phyloP scores from a whole-genome alignment of 1,284 basidiomycete genomes.

The Marasmius oreades region DNA sequence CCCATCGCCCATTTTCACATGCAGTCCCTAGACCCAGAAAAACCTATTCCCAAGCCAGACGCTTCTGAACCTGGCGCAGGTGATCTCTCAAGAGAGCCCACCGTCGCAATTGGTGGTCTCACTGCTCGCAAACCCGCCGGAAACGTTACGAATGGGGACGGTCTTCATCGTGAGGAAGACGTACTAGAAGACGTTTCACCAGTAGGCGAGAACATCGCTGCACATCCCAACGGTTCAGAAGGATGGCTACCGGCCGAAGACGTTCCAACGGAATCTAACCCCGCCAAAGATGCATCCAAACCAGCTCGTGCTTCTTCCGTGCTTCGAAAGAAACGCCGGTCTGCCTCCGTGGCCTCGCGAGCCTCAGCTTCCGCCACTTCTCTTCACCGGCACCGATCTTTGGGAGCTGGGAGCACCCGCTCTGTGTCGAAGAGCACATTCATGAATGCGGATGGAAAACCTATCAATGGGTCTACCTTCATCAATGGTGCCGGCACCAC shows the following conservation, averaged over 20 bases:
- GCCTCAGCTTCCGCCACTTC: slow-evolving; percentile 3
- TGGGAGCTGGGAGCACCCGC: slow-evolving; percentile 6
- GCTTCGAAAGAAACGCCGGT: slow-evolving; percentile 8
- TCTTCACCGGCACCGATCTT: slow-evolving; percentile 3
- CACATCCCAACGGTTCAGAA: slow-evolving; percentile 27
- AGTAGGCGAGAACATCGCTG: slow-evolving; percentile 4
- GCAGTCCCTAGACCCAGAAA: slow-evolving; percentile 10
- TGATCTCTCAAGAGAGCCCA: slow-evolving; percentile 8
- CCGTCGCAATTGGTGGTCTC: slow-evolving; percentile 3
- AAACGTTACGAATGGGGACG: not conserved
- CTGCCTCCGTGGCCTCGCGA: slow-evolving; percentile 4
- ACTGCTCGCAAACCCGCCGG: not conserved
- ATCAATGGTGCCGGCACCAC: slow-evolving; percentile 44
- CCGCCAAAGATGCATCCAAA: not conserved
- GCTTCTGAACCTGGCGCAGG: not conserved
- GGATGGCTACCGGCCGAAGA: slow-evolving; percentile 26
- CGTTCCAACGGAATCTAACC: slow-evolving; percentile 5
- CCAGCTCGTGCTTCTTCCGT: slow-evolving; percentile 8
- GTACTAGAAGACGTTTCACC: not conserved
- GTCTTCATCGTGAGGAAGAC: not conserved
- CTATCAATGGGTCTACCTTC: slow-evolving; percentile 40
- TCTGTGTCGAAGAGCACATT: slow-evolving; percentile 25
- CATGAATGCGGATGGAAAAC: slow-evolving; percentile 29
- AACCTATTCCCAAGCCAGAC: slow-evolving; percentile 8
- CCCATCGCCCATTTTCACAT: slow-evolving; percentile 27